A percentile compares a stretch with the other conserved stretches of the same genome.
These are phyloP conservation scores for Myriangium duriaei DNA, from an alignment of 2,329 filamentous ascomycete species.

Conservation along the genomic window DNA sequence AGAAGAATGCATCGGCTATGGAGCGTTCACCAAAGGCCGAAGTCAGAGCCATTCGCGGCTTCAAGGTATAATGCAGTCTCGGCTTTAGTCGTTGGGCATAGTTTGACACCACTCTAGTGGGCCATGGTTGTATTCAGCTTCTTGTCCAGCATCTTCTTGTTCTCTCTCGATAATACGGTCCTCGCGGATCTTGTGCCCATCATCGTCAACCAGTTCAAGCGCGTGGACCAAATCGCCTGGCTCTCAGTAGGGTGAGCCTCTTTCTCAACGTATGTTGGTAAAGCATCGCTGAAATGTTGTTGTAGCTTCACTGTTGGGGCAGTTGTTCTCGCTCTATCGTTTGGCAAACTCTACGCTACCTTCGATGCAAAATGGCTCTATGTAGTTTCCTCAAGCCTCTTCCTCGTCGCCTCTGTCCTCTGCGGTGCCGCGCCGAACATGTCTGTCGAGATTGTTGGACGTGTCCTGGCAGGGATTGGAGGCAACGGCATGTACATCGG, in stretches of 20 bases:
- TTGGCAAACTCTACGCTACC: slow-evolving; percentile 17
- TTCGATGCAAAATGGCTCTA: slow-evolving; percentile 21
- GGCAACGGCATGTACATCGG: slow-evolving; percentile 23
- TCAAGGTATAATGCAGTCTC: no score
- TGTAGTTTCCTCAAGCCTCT: slow-evolving; percentile 17
- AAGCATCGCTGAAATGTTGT: no score
- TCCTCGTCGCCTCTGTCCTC: slow-evolving; percentile 19
- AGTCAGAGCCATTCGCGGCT: no score
- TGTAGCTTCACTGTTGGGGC: slow-evolving; percentile 4
- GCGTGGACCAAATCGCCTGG: not conserved
- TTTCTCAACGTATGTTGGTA: no score
- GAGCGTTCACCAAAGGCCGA: no score
- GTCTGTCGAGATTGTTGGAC: slow-evolving; percentile 20
- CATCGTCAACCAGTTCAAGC: not conserved
- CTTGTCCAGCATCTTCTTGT: slow-evolving; percentile 1
- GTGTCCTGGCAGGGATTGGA: slow-evolving; percentile 21
- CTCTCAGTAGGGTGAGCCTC: slow-evolving; percentile 3
- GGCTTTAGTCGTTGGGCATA: no score
- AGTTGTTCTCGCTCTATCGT: slow-evolving; percentile 9
- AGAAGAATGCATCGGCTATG: no score
- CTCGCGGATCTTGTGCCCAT: slow-evolving; percentile 1
- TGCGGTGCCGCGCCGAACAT: slow-evolving; percentile 21
- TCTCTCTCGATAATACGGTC: slow-evolving; percentile 11
- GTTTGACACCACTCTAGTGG: not conserved
- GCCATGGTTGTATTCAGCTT: not conserved